Evolutionary conservation across 169 alveolate genomes (phyloP), one percentile per base, ranked within the genome.

Genomic region (Cryptosporidium xiaoi): DNA sequence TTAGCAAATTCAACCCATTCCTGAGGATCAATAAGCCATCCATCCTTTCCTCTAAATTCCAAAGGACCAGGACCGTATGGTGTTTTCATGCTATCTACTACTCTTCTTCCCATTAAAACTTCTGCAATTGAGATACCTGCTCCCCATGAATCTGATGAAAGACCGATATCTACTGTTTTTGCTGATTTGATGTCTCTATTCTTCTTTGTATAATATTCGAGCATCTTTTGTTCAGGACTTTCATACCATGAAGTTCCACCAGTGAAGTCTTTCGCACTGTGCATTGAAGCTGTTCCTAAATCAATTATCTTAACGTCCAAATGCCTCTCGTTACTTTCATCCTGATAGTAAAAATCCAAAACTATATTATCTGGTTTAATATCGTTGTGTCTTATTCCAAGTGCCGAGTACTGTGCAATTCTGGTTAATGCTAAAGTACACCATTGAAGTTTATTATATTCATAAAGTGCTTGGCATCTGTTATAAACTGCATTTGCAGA

Each of bases 191-290:
- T 15, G 64, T 93, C 92, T 24, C 95, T 62, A 58, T 91, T 87
- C 83, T 94, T 94, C 84, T 94, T 94, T 15, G 96, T 92, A 93
- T 93, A 92, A 53, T 65, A 94, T 53, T 94, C 96, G 33, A 93
- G 90, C 91, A 93, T 69, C 60, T 92, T 93, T 90, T 94, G 96
- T 82, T 94, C 96, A 31, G 96, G 96, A 27, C 96, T 92, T 90
- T 94, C 96, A 85, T 94, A 94, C 96, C 96, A 94, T 13, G 97
- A 93, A 31, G 96, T 94, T 36, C 96, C 96, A 2, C 96, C 96
- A 6, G 96, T 94, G 65, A 93, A 94, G 50, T 94, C 96, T 82
- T 91, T 93, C 48, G 96, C 94, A 58, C 82, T 53, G 71, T 92
- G 94, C 96, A 94, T 90, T 27, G 96, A 92, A 29, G 96, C 96